Evolutionary conservation across 2,329 filamentous ascomycete species (phyloP).

Genomic region (Verticillium nubilum): DNA sequence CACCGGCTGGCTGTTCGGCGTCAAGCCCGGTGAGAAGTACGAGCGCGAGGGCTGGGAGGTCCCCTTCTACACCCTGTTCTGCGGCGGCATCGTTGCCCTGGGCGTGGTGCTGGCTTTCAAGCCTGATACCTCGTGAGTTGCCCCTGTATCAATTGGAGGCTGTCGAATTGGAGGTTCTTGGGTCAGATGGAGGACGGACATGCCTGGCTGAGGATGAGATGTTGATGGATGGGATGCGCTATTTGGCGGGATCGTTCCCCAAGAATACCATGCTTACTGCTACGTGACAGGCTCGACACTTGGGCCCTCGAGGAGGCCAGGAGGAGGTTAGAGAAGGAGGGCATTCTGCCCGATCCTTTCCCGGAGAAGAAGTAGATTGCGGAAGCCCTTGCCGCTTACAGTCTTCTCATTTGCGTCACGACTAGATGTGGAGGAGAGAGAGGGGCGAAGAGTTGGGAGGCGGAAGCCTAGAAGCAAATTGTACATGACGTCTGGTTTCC

Average conservation of each 20-base stretch:
- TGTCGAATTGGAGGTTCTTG: neutral
- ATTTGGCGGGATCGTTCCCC: neutral
- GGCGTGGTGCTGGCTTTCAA: constrained; percentile 88
- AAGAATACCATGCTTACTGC: constrained; percentile 25
- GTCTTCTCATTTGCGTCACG: neutral
- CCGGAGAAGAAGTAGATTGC: constrained; percentile 48
- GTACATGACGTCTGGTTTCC: constrained; percentile 27
- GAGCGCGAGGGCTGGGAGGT: constrained; percentile 96
- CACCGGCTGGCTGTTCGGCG: constrained; percentile 84
- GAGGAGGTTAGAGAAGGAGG: constrained; percentile 90
- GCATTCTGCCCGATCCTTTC: constrained; percentile 77
- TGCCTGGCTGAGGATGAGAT: too few species aligned
- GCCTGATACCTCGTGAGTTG: constrained; percentile 93
- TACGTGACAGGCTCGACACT: constrained; percentile 77
- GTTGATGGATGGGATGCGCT: neutral
- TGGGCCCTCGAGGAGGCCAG: constrained; percentile 98
- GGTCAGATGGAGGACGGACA: neutral
- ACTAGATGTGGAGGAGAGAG: constrained; percentile 8
- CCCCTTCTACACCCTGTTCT: constrained; percentile 79
- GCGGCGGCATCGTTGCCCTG: constrained; percentile 67
- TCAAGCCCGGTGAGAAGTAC: constrained; percentile 92
- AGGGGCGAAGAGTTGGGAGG: constrained; percentile 8
- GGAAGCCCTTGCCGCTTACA: neutral
- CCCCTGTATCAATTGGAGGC: neutral
- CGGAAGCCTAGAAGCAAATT: constrained; percentile 12